Percentiles rank a stretch among this genome's conserved stretches.
Evolutionary conservation across 345 rosid species (phyloP).

Genomic region (Corchorus capsularis): DNA sequence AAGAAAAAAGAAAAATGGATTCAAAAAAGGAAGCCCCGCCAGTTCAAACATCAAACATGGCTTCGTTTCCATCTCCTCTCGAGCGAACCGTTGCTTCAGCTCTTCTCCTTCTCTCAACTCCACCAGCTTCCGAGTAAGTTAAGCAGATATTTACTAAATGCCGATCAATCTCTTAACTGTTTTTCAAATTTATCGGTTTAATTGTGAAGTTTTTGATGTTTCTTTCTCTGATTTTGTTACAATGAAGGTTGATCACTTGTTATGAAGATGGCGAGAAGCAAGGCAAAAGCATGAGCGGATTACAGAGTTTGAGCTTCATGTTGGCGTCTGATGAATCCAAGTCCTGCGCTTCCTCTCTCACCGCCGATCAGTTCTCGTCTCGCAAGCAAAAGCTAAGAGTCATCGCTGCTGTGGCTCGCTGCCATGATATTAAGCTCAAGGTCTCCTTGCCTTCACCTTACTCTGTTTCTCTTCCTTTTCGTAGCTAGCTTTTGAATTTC

Average conservation of each 20-base stretch:
- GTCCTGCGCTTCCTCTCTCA: slow-evolving; percentile 46
- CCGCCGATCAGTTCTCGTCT: slow-evolving; percentile 40
- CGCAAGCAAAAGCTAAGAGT: slow-evolving; percentile 34
- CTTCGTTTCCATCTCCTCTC: slow-evolving; percentile 58
- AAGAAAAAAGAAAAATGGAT: background rate
- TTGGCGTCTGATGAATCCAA: slow-evolving; percentile 36
- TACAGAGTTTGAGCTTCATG: slow-evolving; percentile 44
- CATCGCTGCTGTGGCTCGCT: slow-evolving; percentile 36
- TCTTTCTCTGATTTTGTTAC: background rate
- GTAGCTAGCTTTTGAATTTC: background rate
- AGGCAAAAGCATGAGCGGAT: slow-evolving; percentile 16
- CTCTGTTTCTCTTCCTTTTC: background rate
- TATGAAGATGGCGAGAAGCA: slow-evolving; percentile 6
- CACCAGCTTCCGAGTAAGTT: slow-evolving; percentile 36
- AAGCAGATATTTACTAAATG: background rate
- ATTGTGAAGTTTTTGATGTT: background rate
- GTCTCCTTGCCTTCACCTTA: slow-evolving; percentile 30
- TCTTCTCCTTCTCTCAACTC: slow-evolving; percentile 71
- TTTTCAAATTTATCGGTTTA: slow-evolving; percentile 6
- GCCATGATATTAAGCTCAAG: slow-evolving; percentile 55
- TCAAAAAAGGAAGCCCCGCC: slow-evolving; percentile 53
- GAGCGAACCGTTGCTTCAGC: slow-evolving; percentile 77
- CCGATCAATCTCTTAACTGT: background rate
- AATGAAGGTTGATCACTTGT: slow-evolving; percentile 32
- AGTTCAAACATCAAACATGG: slow-evolving; percentile 35